Evolutionary conservation across 2,329 filamentous ascomycete species (phyloP).

Genomic region (Nigrospora oryzae): DNA sequence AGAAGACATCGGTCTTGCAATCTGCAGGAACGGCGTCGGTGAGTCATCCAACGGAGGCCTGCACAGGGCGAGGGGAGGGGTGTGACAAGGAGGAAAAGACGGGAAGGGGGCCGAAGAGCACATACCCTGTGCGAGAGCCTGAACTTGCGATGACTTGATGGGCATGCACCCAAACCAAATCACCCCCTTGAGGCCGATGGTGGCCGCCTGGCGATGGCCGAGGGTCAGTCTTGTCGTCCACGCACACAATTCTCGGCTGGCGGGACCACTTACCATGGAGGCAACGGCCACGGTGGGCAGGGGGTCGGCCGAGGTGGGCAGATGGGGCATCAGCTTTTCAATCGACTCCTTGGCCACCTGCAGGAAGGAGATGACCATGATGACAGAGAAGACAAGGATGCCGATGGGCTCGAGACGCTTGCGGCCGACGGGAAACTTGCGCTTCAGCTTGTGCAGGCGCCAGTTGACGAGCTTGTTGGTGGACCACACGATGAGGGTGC

Average conservation of each 20-base stretch:
- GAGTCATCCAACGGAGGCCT: no score
- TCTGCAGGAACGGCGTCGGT: constrained; percentile 21
- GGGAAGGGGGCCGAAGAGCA: no score
- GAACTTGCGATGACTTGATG: constrained; percentile 56
- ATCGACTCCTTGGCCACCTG: constrained; percentile 56
- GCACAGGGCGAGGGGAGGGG: no score
- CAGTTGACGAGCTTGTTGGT: constrained; percentile 52
- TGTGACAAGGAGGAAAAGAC: no score
- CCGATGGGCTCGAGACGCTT: constrained; percentile 51
- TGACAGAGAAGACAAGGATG: constrained; percentile 54
- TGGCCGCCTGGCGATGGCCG: constrained; percentile 41
- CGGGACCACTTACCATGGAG: constrained; percentile 5
- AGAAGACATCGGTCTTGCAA: constrained; percentile 56
- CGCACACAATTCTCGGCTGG: constrained; percentile 39
- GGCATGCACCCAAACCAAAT: constrained; percentile 51
- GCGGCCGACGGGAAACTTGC: constrained; percentile 49
- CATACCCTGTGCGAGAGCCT: constrained; percentile 44
- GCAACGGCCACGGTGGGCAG: constrained; percentile 27
- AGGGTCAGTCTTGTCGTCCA: constrained; percentile 27
- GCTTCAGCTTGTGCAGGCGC: constrained; percentile 38
- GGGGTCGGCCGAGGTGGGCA: neutral
- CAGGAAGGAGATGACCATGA: constrained; percentile 55
- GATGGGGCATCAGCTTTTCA: constrained; percentile 30
- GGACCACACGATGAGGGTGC: constrained; percentile 51
- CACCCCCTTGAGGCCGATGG: constrained; percentile 49